Base-by-base conservation (phyloP, 1,284 basidiomycete genomes). In the Irpex sp. region DNA sequence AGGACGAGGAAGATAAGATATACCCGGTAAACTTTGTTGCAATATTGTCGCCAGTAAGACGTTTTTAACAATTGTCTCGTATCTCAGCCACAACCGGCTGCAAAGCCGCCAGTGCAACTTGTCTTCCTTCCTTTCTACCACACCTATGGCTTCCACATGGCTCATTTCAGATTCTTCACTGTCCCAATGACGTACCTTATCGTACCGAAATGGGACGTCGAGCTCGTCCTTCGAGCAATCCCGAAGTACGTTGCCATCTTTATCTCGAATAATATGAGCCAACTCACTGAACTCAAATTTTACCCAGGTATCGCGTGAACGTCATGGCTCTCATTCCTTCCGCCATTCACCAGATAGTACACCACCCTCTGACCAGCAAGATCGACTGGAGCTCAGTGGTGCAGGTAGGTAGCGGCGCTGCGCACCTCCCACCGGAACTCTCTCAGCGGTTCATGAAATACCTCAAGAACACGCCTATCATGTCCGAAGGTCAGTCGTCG, bases 91-190 rank as follows among this genome's bases (percentile, higher is more conserved):
- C 74, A 76, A 43, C 71, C 70, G 4, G 78, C 80, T 1, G 77
- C 76, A 60, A 77, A 78, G 15, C 72, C 81, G 2, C 81, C 82
- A 0, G 72, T 86, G 3, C 64, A 66, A 3, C 78, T 92, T 35
- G 84, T 78, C 0, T 85, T 86, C 67, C 73, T 92, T 1, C 90
- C 91, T 0, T 78, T 92, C 57, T 85, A 91, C 68, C 90, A 92
- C 67, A 77, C 82, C 1, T 90, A 83, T 67, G 90, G 88, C 3
- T 76, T 90, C 17, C 83, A 88, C 61, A 65, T 76, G 2, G 79
- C 80, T 63, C 76, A 77, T 13, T 82, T 92, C 70, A 81, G 83
- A 15, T 61, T 76, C 4, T 78, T 86, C 63, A 65, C 81, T 5
- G 26, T 69, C 0, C 83, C 80, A 0, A 63, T 65, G 7, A 89